Conservation (phyloP, 352 stramenopile species). For the Phytophthora constricta region DNA sequence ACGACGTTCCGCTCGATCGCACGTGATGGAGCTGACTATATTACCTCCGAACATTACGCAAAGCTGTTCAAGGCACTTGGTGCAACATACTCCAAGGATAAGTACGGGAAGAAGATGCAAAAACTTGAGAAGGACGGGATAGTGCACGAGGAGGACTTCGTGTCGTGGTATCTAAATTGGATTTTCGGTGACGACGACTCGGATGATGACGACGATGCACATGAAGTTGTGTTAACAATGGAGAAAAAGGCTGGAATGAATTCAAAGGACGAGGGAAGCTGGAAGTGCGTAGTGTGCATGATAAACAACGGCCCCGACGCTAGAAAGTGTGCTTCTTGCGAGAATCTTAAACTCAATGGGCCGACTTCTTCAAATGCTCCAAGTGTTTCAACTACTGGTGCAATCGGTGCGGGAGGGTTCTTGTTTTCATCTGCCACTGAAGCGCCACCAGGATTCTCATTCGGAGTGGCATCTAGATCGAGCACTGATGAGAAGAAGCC, state of each 20-base stretch:
- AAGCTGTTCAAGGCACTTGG: constrained; percentile 56
- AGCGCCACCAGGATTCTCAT: constrained; percentile 50
- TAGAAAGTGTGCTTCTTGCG: constrained; percentile 54
- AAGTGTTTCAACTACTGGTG: constrained; percentile 33
- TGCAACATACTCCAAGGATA: constrained; percentile 50
- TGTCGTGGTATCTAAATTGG: constrained; percentile 65
- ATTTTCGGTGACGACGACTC: constrained; percentile 47
- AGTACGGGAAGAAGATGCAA: constrained; percentile 33
- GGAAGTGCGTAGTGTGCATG: constrained; percentile 66
- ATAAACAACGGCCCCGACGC: constrained; percentile 49
- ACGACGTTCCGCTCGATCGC: constrained; percentile 43
- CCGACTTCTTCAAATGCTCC: constrained; percentile 17
- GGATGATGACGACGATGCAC: not conserved
- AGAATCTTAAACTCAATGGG: constrained; percentile 52
- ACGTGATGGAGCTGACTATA: constrained; percentile 23
- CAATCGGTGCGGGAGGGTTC: constrained; percentile 47
- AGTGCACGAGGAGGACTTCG: constrained; percentile 47
- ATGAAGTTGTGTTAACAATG: constrained; percentile 8
- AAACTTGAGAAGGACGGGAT: constrained; percentile 15
- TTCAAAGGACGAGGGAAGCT: constrained; percentile 60
- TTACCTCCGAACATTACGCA: constrained; percentile 41
- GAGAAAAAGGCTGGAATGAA: constrained; percentile 47
- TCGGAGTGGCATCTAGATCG: constrained; percentile 27
- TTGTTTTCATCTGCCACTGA: constrained; percentile 38
- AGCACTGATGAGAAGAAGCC: constrained; percentile 8